Evolutionary conservation across 495 filamentous ascomycete genomes (phyloP), one percentile per base, ranked within the genome.

Genomic region (Neurospora cerealis): DNA sequence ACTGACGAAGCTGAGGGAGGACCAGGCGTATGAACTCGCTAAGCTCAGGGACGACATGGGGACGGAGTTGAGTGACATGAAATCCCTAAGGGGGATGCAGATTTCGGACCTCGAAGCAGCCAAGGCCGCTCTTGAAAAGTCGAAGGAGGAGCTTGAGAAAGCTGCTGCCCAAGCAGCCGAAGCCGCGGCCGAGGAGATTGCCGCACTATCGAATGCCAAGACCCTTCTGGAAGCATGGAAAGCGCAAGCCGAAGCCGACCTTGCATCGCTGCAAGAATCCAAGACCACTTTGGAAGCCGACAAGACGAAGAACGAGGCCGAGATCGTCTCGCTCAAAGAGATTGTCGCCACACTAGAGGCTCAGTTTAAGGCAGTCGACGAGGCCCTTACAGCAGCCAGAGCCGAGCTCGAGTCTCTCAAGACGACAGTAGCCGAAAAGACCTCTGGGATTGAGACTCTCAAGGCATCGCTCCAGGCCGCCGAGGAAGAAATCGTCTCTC

Each of bases 161-260:
- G 78, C 77, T n/a, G 79, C 78, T 0, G 79, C 77, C 7, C 75
- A 74, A 19, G 79, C 79, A n/a, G 78, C 79, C 36, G 62, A 72
- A 8, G 32, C 71, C 6, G 79, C 79, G 6, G 76, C 76, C 4
- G 73, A 73, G 5, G 78, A 80, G 70, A 81, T 81, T 39, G 78
- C 77, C 0, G 38, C 69, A 9, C 78, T 81, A 21, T 73, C 74
- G 5, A 73, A 73, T 11, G 69, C 73, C 72, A 80, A 80, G 74
- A 74, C 48, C 0, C 71, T 48, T 2, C 73, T 81, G 10, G 80
- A 81, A 70, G 71, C 79, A 42, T 70, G 76, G 71, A 79, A 80
- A 69, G 48, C 72, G 17, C 72, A 72, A 69, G 74, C 79, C 70
- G 78, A 80, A 69, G 75, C 75, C 70, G 78, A 81, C 48, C 77